These are phyloP conservation scores for Penicillium subrubescens DNA, from an alignment of 495 filamentous ascomycete species.

Conservation along the genomic window DNA sequence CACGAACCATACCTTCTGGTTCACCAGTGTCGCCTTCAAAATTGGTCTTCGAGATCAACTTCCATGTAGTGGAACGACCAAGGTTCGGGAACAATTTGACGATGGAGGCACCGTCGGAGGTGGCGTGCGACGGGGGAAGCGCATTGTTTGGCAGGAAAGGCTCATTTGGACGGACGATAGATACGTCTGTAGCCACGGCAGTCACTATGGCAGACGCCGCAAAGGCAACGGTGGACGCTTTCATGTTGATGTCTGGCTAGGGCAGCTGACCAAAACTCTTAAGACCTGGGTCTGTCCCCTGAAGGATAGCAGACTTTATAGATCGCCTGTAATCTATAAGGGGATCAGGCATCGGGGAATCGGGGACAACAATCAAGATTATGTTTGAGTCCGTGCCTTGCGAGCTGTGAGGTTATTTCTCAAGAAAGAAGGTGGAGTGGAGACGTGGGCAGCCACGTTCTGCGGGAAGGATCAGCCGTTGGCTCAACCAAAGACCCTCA, in stretches of 20 bases:
- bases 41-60: slow-evolving; percentile 30
- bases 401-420: not conserved
- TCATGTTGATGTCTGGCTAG: slow-evolving; percentile 10
- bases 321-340: not conserved
- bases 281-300: not conserved
- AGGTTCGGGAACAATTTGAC: slow-evolving; percentile 31
- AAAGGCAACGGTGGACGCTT: not conserved
- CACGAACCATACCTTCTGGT: slow-evolving; percentile 38
- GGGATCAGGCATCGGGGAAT: not conserved
- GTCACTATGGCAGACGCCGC: slow-evolving; percentile 1
- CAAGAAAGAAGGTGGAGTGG: not conserved
- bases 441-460: slow-evolving; percentile 10
- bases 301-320: not conserved
- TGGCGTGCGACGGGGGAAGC: slow-evolving; percentile 30
- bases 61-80: slow-evolving; percentile 32
- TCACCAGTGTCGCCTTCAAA: slow-evolving; percentile 43
- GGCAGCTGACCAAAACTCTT: not conserved
- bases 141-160: slow-evolving; percentile 13
- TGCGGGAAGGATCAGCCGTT: slow-evolving; percentile 3
- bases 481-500: slow-evolving; percentile 30
- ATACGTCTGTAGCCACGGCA: slow-evolving; percentile 11
- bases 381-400: not conserved
- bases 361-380: not conserved
- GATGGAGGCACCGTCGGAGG: slow-evolving; percentile 31
- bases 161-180: slow-evolving; percentile 13